These are phyloP conservation scores for Litchi chinensis DNA, from an alignment of 345 rosid genomes.

Conservation along the genomic window DNA sequence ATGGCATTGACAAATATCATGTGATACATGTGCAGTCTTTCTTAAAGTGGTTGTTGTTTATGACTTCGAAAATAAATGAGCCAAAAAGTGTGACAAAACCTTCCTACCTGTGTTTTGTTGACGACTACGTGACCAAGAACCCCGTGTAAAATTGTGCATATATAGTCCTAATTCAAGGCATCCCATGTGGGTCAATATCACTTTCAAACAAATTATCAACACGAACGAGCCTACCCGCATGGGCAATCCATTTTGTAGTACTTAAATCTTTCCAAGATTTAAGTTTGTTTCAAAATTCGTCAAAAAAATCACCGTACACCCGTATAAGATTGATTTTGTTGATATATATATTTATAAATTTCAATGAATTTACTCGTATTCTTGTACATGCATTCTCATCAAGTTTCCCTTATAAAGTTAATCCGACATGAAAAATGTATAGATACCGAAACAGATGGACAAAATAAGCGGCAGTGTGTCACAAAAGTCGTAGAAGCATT, in stretches of 20 bases:
- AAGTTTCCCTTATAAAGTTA: not conserved
- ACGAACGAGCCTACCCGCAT: not conserved
- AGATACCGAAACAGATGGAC: constrained; percentile 17
- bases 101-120: not conserved
- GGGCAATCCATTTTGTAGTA: not conserved
- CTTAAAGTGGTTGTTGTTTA: not conserved
- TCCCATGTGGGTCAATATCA: not conserved
- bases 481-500: not conserved
- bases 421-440: not conserved
- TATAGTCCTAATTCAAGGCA: not conserved
- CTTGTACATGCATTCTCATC: not conserved
- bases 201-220: not conserved
- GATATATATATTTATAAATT: too few species aligned
- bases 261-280: too few species aligned
- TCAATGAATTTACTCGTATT: too few species aligned
- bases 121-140: not conserved
- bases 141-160: not conserved
- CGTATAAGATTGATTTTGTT: too few species aligned
- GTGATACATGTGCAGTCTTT: constrained; percentile 28
- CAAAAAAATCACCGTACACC: too few species aligned
- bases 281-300: too few species aligned
- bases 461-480: not conserved
- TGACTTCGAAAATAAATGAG: constrained; percentile 2
- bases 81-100: constrained; percentile 19
- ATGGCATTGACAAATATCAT: constrained; percentile 18